Base-by-base conservation (phyloP, 208 protist species). In the Leishmania turanica region DNA sequence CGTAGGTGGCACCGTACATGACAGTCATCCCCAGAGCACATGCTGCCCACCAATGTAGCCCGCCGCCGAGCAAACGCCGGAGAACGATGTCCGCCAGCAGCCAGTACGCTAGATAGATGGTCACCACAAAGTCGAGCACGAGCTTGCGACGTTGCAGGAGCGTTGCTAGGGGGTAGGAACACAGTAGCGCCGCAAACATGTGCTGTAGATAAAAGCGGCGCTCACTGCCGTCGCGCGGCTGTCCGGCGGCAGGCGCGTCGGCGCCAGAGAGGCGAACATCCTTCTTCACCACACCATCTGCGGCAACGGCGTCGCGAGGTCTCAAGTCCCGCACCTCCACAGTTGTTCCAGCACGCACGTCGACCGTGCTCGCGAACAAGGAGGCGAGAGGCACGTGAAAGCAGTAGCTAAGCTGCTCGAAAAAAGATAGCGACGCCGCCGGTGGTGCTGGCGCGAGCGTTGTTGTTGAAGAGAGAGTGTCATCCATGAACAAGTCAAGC, bases 101-200 rank as follows among this genome's bases (percentile, higher is more conserved):
- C 74, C 90, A 89, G 76, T 97, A 97, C 0, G 89, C 81, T 7
- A 70, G 76, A 77, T 96, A 97, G 27, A 96, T 84, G 82, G 95
- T 96, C 37, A 83, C 73, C 27, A 91, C 84, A 80, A 97, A 97
- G 80, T 97, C 95, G 0, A 91, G 75, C 9, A 94, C 92, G 60
- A 96, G 88, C 79, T 96, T 96, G 56, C 93, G 93, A 15, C 95
- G 95, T 72, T 93, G 89, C 49, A 97, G 87, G 0, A 91, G 84
- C 27, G 84, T 24, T 13, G 93, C 84, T 0, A 97, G 90, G 13
- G 91, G 91, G 64, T 88, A 89, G 31, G 91, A 79, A 34, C 91
- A 78, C 19, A 80, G 19, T 4, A 90, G 4, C 3, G 88, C 87
- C 5, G 90, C 79, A 5, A 91, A n/a, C 2, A 94, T 11, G 69